Base-by-base conservation (phyloP, 352 stramenopile genomes). In the Globisporangium abappressorium region DNA sequence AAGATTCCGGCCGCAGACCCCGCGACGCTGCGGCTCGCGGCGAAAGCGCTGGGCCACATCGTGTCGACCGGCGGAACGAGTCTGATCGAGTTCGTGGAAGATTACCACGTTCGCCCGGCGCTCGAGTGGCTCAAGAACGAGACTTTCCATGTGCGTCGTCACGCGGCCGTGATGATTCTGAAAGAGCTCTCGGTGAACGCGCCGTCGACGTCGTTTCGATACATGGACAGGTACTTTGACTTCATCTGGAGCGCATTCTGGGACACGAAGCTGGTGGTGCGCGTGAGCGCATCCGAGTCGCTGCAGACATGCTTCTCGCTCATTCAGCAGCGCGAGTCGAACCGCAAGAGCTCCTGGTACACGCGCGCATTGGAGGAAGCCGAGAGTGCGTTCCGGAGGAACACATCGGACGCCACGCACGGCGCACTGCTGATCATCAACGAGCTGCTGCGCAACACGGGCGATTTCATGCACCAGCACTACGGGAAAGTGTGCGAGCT, bases 181-280 rank as follows among this genome's bases (percentile, higher is more conserved):
- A 94, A 94, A 66, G 89, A 96, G 58, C 75, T 96, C 41, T 87
- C 87, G 11, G 90, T 89, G 65, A 96, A 96, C 59, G 86, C 89
- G 56, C 89, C 89, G 33, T 94, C 89, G 9, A 96, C 87, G 53
- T 82, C 85, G 20, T 96, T 94, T 65, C 75, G 89, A 33, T 91
- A 96, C 78, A 92, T 96, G 81, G 89, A 96, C 69, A 88, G 84
- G 67, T 96, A 94, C 77, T 96, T 96, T 69, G 89, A 96, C 73
- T 89, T 92, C 54, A 94, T 95, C 69, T 96, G 89, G 89, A 95
- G 87, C 71, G 89, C 85, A 11, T 95, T 96, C 75, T 93, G 89
- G 84, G 89, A 96, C 77, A 71, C 79, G 9, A 92, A 89, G 63
- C 65, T 93, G 24, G 82, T 88, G 11, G 87, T 93, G 60, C 77